Conservation (phyloP, 768 basidiomycete genomes). For the Termitomyces sp. region DNA sequence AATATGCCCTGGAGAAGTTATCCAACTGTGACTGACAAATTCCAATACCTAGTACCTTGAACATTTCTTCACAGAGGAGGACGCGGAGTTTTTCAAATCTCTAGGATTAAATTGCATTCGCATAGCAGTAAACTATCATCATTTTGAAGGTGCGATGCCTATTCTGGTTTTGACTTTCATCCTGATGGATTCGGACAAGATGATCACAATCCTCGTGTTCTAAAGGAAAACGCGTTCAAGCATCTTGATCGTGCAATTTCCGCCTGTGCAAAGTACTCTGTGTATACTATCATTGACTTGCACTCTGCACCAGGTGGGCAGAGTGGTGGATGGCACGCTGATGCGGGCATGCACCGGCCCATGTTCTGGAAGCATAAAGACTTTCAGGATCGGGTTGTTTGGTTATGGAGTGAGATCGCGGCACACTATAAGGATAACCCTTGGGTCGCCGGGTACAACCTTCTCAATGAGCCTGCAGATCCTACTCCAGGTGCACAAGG, state of each 20-base stretch:
- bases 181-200: constrained; percentile 23
- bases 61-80: constrained; percentile 73
- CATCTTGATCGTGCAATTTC: constrained; percentile 77
- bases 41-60: constrained; percentile 58
- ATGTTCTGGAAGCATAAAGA: constrained; percentile 80
- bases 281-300: constrained; percentile 76
- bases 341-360: constrained; percentile 63
- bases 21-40: not conserved
- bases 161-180: not conserved
- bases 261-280: constrained; percentile 65
- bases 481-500: constrained; percentile 53
- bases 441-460: constrained; percentile 85
- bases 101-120: constrained; percentile 79
- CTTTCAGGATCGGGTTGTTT: constrained; percentile 72
- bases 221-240: constrained; percentile 71
- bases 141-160: constrained; percentile 48
- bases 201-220: constrained; percentile 72
- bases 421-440: constrained; percentile 67
- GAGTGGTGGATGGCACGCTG: constrained; percentile 76
- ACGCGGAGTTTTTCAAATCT: constrained; percentile 71
- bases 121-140: constrained; percentile 65
- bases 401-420: constrained; percentile 74
- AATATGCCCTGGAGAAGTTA: not conserved
- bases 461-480: constrained; percentile 78
- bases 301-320: constrained; percentile 74